Evolutionary conservation across 2,329 filamentous ascomycete species (phyloP).

Genomic region (Ascochyta viciae-villosae): DNA sequence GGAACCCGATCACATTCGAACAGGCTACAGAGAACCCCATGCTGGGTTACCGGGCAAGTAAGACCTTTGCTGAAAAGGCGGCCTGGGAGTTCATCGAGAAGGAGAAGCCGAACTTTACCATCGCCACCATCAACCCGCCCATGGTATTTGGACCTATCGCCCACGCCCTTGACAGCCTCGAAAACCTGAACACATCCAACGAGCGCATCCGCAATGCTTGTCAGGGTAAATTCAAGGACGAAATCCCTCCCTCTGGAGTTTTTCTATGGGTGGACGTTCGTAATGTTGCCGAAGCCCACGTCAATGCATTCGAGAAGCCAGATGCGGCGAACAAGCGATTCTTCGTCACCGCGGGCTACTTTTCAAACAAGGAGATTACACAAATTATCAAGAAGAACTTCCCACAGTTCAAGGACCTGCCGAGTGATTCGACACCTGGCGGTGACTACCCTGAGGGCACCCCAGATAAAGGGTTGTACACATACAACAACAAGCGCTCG

Average conservation of each 20-base stretch:
- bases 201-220: conserved; percentile 69
- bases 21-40: conserved; percentile 55
- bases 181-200: conserved; percentile 77
- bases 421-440: conserved; percentile 51
- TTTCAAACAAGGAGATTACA: conserved; percentile 66
- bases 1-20: conserved; percentile 64
- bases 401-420: conserved; percentile 61
- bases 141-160: conserved; percentile 59
- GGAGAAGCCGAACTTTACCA: conserved; percentile 59
- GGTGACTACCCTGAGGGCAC: conserved; percentile 58
- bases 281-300: conserved; percentile 68
- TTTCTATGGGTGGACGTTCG: conserved; percentile 58
- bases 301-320: conserved; percentile 64
- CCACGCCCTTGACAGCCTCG: conserved; percentile 67
- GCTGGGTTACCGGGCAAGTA: conserved; percentile 61
- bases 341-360: conserved; percentile 65
- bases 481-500: conserved; percentile 63
- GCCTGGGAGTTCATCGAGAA: conserved; percentile 62
- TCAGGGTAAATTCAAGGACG: conserved; percentile 66
- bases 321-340: conserved; percentile 69
- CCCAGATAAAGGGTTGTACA: conserved; percentile 48
- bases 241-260: conserved; percentile 64
- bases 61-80: conserved; percentile 67
- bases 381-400: conserved; percentile 64
- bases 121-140: conserved; percentile 59